Evolutionary conservation across 139 green algal species (phyloP).

Genomic region (Coccomyxa sp.): DNA sequence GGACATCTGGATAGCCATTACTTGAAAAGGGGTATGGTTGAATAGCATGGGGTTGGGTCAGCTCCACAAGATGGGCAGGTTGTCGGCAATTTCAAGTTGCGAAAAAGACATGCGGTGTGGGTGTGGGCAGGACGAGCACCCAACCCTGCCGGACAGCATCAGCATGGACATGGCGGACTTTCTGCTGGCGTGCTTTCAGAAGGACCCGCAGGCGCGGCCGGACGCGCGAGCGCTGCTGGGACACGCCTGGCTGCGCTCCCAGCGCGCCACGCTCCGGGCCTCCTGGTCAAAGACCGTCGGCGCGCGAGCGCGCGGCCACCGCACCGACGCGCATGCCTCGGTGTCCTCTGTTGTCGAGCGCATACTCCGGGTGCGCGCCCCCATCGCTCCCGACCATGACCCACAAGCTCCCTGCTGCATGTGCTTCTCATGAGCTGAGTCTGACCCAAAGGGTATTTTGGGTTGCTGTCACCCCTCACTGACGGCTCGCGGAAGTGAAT

Average conservation of each 20-base stretch:
- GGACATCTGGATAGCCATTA: too few species aligned
- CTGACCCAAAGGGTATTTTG: too few species aligned
- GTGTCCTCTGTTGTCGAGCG: slow-evolving; percentile 53
- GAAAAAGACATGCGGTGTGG: too few species aligned
- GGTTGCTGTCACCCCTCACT: neutral
- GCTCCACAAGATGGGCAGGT: too few species aligned
- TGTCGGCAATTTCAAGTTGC: too few species aligned
- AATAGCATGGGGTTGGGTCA: too few species aligned
- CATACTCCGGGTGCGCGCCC: slow-evolving; percentile 26
- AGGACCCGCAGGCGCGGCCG: slow-evolving; percentile 79
- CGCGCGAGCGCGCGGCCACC: slow-evolving; percentile 13
- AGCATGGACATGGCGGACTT: slow-evolving; percentile 77
- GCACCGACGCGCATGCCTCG: slow-evolving; percentile 30
- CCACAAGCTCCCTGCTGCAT: too few species aligned
- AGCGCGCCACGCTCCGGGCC: slow-evolving; percentile 62
- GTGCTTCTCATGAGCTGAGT: too few species aligned
- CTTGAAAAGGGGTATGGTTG: too few species aligned
- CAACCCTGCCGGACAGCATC: slow-evolving; percentile 75
- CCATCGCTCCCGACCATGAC: neutral
- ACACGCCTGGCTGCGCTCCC: slow-evolving; percentile 81
- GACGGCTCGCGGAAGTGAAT: neutral
- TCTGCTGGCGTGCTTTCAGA: slow-evolving; percentile 87
- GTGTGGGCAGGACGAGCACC: slow-evolving; percentile 62
- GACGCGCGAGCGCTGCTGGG: slow-evolving; percentile 70
- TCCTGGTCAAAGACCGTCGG: slow-evolving; percentile 58